phyloP scores from a whole-genome alignment of 768 basidiomycete genomes.

The Clavaria fumosa region DNA sequence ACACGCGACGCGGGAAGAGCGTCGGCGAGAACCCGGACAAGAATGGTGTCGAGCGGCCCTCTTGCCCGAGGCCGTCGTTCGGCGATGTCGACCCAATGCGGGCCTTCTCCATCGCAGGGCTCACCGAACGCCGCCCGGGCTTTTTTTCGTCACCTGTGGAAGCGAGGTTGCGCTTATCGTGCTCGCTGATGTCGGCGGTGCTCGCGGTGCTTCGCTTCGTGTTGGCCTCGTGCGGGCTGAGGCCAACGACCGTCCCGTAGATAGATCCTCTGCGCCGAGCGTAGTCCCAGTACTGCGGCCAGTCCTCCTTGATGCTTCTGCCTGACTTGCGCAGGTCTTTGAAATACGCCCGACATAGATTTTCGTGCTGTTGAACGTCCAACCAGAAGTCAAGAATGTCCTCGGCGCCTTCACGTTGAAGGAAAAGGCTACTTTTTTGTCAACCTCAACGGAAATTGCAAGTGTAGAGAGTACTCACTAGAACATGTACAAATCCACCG shows the following conservation, averaged over 20 bases:
- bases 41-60: slow-evolving; percentile 62
- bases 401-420: slow-evolving; percentile 91
- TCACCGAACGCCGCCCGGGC: slow-evolving; percentile 36
- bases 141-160: slow-evolving; percentile 31
- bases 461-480: slow-evolving; percentile 49
- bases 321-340: slow-evolving; percentile 96
- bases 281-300: slow-evolving; percentile 97
- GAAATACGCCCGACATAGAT: slow-evolving; percentile 96
- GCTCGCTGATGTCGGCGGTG: slow-evolving; percentile 58
- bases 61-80: too few species aligned
- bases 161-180: slow-evolving; percentile 53
- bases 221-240: slow-evolving; percentile 36
- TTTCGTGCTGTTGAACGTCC: slow-evolving; percentile 98
- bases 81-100: slow-evolving; percentile 36
- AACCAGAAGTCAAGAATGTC: slow-evolving; percentile 98
- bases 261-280: slow-evolving; percentile 86
- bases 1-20: slow-evolving; percentile 64
- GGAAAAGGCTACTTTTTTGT: slow-evolving; percentile 54
- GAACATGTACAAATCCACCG: slow-evolving; percentile 98
- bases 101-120: slow-evolving; percentile 32
- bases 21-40: slow-evolving; percentile 61
- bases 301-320: slow-evolving; percentile 84
- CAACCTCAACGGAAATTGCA: slow-evolving; percentile 7
- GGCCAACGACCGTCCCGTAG: slow-evolving; percentile 78
- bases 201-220: slow-evolving; percentile 73